phyloP scores from a whole-genome alignment of 345 rosid genomes.

The Salix purpurea region DNA sequence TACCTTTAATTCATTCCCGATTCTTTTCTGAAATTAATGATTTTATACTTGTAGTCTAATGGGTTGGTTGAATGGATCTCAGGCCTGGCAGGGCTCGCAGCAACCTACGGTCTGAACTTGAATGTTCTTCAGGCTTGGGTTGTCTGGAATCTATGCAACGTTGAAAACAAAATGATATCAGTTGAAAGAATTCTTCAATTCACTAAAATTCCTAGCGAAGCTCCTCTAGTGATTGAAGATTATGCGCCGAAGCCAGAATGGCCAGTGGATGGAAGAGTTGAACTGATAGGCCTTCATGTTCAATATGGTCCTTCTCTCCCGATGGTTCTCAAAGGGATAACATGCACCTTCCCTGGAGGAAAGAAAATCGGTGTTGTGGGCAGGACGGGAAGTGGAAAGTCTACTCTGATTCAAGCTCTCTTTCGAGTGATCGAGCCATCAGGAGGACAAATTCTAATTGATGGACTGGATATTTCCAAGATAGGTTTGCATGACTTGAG shows the following conservation, averaged over 20 bases:
- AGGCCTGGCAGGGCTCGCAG: slow-evolving; percentile 68
- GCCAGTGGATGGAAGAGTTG: slow-evolving; percentile 53
- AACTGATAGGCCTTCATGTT: slow-evolving; percentile 46
- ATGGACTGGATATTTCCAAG: slow-evolving; percentile 41
- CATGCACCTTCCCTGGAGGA: slow-evolving; percentile 58
- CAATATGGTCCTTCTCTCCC: slow-evolving; percentile 53
- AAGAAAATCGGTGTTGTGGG: slow-evolving; percentile 85
- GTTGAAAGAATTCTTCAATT: slow-evolving; percentile 70
- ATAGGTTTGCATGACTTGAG: slow-evolving; percentile 64
- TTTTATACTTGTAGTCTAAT: background rate
- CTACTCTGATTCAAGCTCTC: slow-evolving; percentile 59
- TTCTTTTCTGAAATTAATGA: background rate
- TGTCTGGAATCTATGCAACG: slow-evolving; percentile 70
- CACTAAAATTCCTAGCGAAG: slow-evolving; percentile 50
- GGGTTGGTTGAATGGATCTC: slow-evolving; percentile 6
- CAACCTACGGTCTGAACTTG: slow-evolving; percentile 58
- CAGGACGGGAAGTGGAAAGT: slow-evolving; percentile 82
- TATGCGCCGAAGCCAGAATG: slow-evolving; percentile 41
- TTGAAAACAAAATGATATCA: slow-evolving; percentile 76
- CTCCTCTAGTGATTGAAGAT: slow-evolving; percentile 43
- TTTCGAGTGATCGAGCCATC: slow-evolving; percentile 61
- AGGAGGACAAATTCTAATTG: slow-evolving; percentile 49
- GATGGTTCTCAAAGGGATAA: slow-evolving; percentile 57
- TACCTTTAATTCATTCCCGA: background rate
- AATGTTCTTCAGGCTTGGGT: slow-evolving; percentile 79